These are phyloP conservation scores for Trichophyton rubrum DNA, from an alignment of 2,329 filamentous ascomycete genomes.

Conservation along the genomic window DNA sequence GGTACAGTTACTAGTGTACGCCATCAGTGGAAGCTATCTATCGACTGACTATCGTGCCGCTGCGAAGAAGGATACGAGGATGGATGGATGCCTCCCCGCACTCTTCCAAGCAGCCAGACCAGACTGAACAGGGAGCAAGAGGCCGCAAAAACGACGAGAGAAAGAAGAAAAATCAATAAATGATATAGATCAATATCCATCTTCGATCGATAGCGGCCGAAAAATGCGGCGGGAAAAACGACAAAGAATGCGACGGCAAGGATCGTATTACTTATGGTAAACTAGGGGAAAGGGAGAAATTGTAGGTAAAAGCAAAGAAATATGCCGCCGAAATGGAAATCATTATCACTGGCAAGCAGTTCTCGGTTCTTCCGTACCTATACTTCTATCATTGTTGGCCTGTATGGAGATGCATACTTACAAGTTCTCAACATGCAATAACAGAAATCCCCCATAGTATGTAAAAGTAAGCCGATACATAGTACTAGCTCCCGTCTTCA, in stretches of 20 bases:
- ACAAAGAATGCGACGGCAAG: background rate
- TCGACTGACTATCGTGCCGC: background rate
- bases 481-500: background rate
- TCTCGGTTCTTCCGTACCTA: background rate
- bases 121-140: background rate
- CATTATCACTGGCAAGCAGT: background rate
- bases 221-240: background rate
- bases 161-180: background rate
- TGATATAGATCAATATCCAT: background rate
- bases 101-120: background rate
- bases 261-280: background rate
- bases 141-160: background rate
- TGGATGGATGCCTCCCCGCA: slow-evolving; percentile 3
- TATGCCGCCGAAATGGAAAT: slow-evolving; percentile 2
- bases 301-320: background rate
- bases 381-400: background rate
- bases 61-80: slow-evolving; percentile 2
- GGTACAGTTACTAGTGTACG: background rate
- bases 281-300: background rate
- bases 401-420: background rate
- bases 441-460: background rate
- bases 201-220: background rate
- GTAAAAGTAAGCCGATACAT: background rate
- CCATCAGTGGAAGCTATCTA: background rate
- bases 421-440: background rate